Conservation (phyloP, 1,284 basidiomycete species). For the Ceraceosorus bombacis region DNA sequence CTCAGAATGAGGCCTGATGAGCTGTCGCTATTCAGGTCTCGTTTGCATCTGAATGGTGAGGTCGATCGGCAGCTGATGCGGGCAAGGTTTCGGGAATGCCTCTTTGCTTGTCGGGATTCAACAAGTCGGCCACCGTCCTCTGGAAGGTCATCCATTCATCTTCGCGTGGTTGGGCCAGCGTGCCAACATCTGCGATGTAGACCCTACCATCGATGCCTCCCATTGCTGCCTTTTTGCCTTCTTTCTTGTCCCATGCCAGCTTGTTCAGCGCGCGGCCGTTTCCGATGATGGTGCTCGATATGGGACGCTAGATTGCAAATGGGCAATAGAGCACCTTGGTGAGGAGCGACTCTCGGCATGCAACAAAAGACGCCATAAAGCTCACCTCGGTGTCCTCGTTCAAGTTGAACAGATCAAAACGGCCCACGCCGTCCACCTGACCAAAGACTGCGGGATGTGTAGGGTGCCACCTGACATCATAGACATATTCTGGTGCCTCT, state of each 20-base stretch:
- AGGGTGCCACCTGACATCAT: constrained; percentile 96
- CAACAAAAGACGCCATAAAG: too few species aligned
- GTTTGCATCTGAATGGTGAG: too few species aligned
- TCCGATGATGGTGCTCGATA: constrained; percentile 15
- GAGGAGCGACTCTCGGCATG: not conserved
- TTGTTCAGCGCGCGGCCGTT: constrained; percentile 81
- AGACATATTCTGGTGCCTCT: constrained; percentile 96
- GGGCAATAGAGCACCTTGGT: not conserved
- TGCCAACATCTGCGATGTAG: constrained; percentile 66
- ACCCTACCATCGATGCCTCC: constrained; percentile 86
- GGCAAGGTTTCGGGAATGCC: too few species aligned
- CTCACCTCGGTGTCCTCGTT: constrained; percentile 86
- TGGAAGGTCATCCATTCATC: constrained; percentile 33
- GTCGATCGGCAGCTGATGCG: too few species aligned
- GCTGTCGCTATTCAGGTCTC: too few species aligned
- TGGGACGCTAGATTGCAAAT: constrained; percentile 25
- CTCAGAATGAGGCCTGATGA: too few species aligned
- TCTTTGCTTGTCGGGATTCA: not conserved
- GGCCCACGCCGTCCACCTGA: constrained; percentile 83
- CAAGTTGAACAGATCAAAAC: constrained; percentile 93
- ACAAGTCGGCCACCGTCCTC: constrained; percentile 15
- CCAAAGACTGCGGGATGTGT: constrained; percentile 88
- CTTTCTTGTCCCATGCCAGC: constrained; percentile 81
- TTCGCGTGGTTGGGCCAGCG: constrained; percentile 18
- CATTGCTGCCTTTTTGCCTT: constrained; percentile 72